These are phyloP conservation scores for Heimioporus sp. DNA, from an alignment of 768 basidiomycete genomes.

Conservation along the genomic window DNA sequence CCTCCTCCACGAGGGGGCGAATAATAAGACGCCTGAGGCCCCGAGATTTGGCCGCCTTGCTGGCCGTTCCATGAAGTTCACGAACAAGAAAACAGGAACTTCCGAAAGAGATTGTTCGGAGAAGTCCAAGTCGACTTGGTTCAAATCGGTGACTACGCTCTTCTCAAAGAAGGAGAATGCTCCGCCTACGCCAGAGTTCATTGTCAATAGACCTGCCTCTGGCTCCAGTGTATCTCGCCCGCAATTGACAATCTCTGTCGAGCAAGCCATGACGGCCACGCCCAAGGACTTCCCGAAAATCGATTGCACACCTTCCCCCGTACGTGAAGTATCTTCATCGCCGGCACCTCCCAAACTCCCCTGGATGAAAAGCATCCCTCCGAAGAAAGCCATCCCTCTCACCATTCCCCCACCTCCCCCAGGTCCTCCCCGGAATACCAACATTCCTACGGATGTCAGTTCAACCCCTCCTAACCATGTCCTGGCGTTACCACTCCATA, in stretches of 20 bases:
- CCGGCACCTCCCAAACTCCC: conserved; percentile 26
- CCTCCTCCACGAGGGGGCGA: conserved; percentile 35
- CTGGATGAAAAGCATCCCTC: conserved; percentile 23
- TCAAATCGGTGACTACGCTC: conserved; percentile 33
- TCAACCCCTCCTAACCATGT: conserved; percentile 21
- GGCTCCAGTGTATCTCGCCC: conserved; percentile 25
- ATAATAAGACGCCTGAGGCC: conserved; percentile 19
- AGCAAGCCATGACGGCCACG: conserved; percentile 33
- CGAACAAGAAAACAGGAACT: conserved; percentile 27
- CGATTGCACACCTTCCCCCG: conserved; percentile 27
- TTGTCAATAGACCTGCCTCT: conserved; percentile 16
- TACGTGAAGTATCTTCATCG: conserved; percentile 24
- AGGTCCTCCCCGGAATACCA: conserved; percentile 29
- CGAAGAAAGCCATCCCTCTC: conserved; percentile 35
- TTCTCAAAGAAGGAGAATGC: conserved; percentile 24
- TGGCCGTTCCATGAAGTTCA: conserved; percentile 40
- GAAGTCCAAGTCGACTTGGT: conserved; percentile 32
- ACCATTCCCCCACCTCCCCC: conserved; percentile 32
- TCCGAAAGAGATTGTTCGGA: conserved; percentile 22
- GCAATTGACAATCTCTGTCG: conserved; percentile 44
- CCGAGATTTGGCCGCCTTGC: conserved; percentile 24
- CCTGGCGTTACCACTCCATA: conserved; percentile 42
- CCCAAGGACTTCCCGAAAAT: conserved; percentile 26
- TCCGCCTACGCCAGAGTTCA: conserved; percentile 15
- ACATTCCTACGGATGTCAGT: conserved; percentile 37